Evolutionary conservation across 352 stramenopile genomes (phyloP), one percentile per base, ranked within the genome.

Genomic region (Vaucheria bursata): DNA sequence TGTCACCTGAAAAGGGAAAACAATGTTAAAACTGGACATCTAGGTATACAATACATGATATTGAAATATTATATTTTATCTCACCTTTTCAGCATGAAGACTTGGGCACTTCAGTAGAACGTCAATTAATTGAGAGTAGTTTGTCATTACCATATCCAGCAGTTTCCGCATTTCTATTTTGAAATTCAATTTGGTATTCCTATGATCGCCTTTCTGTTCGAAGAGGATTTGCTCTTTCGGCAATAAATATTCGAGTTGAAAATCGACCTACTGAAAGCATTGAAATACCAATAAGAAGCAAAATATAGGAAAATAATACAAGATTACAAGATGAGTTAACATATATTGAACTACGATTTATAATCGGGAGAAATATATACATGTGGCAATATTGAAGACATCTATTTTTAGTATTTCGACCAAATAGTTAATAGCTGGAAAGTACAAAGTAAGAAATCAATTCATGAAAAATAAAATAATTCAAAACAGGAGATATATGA

Each of bases 211-310:
- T 18, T 25, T 25, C 6, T 29, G 6, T 2, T 12, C 65, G 40
- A 72, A 72, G 1, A 72, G 8, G 1, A 72, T 38, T 35, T 72
- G 65, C 65, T 72, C 65, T 7, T 40, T 36, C 31, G 65, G 65
- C 65, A 72, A 35, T 35, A 72, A 35, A 40, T 72, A 72, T 35
- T 72, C 65, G 1, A 72, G 31, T 35, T 72, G 29, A 36, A 72
- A 35, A 40, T 72, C 65, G n/a, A 72, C 65, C 65, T 72, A 40
- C 18, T 69, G 29, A 69, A 25, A 18, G 45, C 45, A 59, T 18
- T 18, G 45, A 59, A 59, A n/a, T n/a, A n/a, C n/a, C n/a, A n/a
- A n/a, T n/a, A n/a, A n/a, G n/a, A n/a, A n/a, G n/a, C n/a, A n/a
- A n/a, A n/a, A n/a, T n/a, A n/a, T n/a, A 12, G 39, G 5, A 12